A percentile compares a stretch with the other conserved stretches of the same genome.
Conservation (phyloP, 202 grass and related monocot genomes). For the Bolboschoenoplectus hybrid region DNA sequence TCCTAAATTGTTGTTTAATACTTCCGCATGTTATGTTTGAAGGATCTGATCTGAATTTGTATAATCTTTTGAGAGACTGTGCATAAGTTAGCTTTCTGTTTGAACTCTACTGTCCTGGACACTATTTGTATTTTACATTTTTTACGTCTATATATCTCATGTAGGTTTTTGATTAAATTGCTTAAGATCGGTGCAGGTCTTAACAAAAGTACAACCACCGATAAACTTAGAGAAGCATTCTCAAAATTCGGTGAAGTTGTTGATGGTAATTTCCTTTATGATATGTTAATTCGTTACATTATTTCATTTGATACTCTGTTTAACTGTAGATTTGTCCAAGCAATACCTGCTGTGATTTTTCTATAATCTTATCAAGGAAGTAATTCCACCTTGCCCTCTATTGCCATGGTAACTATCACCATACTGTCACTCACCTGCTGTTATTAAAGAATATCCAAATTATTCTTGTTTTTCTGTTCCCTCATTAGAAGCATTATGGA, state of each 20-base stretch:
- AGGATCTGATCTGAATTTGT: not conserved
- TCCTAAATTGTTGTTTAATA: not conserved
- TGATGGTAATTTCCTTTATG: conserved; percentile 23
- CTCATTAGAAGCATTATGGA: not conserved
- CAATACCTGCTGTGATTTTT: not conserved
- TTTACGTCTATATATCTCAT: not conserved
- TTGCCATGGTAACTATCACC: not conserved
- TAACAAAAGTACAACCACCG: conserved; percentile 80
- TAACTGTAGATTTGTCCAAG: not conserved
- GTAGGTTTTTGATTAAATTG: not conserved
- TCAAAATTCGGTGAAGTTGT: conserved; percentile 45
- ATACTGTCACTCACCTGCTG: not conserved
- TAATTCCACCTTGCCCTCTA: not conserved
- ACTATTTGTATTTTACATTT: not conserved
- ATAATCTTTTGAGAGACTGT: not conserved
- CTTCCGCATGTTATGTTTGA: not conserved
- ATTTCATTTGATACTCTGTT: not conserved
- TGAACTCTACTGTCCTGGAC: not conserved
- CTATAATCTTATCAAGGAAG: not conserved
- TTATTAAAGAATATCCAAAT: not conserved
- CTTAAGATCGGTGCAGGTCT: conserved; percentile 50
- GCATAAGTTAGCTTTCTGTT: not conserved
- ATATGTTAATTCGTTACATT: not conserved
- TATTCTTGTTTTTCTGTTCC: not conserved
- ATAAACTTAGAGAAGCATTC: conserved; percentile 70